phyloP scores from a whole-genome alignment of 495 filamentous ascomycete genomes.

The Jackrogersella multiformis region DNA sequence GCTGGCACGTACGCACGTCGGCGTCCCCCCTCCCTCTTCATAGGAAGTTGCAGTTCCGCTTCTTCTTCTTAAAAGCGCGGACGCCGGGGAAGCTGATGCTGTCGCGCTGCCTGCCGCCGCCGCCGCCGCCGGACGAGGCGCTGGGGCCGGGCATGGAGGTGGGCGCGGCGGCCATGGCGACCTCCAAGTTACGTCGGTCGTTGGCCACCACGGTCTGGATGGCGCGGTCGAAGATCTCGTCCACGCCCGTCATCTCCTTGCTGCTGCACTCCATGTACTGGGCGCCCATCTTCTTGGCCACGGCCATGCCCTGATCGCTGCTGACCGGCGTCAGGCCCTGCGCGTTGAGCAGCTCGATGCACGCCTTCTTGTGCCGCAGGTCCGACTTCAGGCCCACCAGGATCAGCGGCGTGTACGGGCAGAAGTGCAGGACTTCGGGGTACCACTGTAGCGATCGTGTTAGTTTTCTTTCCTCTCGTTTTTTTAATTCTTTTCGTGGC shows the following conservation, averaged over 20 bases:
- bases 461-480: conserved; percentile 7
- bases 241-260: conserved; percentile 94
- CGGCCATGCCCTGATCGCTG: conserved; percentile 83
- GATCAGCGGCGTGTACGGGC: conserved; percentile 93
- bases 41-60: conserved; percentile 75
- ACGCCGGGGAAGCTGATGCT: conserved; percentile 46
- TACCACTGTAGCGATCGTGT: conserved; percentile 80
- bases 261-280: conserved; percentile 97
- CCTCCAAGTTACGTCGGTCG: conserved; percentile 62
- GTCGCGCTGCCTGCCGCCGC: conserved; percentile 30
- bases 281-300: conserved; percentile 91
- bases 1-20: too few relatives aligned
- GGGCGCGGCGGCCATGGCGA: conserved; percentile 45
- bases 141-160: conserved; percentile 33
- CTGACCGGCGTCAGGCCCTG: conserved; percentile 96
- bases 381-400: conserved; percentile 97
- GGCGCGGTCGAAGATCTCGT: conserved; percentile 91
- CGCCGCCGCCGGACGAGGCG: too few relatives aligned
- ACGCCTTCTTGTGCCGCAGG: conserved; percentile 89
- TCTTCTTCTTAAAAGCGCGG: conserved; percentile 64
- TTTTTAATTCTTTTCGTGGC: neutral
- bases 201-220: conserved; percentile 86
- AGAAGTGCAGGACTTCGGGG: conserved; percentile 98
- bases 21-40: conserved; percentile 53
- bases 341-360: conserved; percentile 97